phyloP scores from a whole-genome alignment of 768 basidiomycete genomes.

The Fomitopsis pulvina region DNA sequence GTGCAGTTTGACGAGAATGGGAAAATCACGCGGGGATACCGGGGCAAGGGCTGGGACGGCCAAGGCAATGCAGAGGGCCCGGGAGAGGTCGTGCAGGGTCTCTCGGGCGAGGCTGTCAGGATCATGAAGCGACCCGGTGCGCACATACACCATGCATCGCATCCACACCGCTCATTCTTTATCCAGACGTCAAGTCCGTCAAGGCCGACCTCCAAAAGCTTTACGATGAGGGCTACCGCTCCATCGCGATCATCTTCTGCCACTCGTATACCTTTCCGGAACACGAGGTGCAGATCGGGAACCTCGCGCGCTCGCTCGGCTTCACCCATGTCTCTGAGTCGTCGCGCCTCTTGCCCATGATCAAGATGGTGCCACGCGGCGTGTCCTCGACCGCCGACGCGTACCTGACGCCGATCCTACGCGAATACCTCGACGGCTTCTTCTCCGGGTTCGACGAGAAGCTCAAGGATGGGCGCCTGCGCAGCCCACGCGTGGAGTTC shows the following conservation, averaged over 20 bases:
- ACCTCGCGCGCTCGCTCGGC: constrained; percentile 71
- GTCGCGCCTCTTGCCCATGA: constrained; percentile 84
- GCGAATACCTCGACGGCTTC: constrained; percentile 85
- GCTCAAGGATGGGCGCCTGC: constrained; percentile 50
- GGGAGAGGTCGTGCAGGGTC: constrained; percentile 71
- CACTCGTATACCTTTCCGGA: constrained; percentile 91
- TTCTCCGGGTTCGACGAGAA: constrained; percentile 81
- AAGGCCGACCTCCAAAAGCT: constrained; percentile 60
- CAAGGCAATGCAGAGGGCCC: constrained; percentile 67
- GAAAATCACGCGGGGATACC: constrained; percentile 57
- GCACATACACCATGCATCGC: constrained; percentile 6
- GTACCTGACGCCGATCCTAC: constrained; percentile 86
- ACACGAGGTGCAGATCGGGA: constrained; percentile 72
- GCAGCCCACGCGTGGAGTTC: constrained; percentile 79
- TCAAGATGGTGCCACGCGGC: constrained; percentile 92
- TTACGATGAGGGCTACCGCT: constrained; percentile 79
- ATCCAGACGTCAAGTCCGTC: constrained; percentile 45
- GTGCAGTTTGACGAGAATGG: constrained; percentile 73
- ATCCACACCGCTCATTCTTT: background rate
- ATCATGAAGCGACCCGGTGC: constrained; percentile 70
- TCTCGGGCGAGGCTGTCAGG: constrained; percentile 87
- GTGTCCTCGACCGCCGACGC: constrained; percentile 92
- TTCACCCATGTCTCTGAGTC: constrained; percentile 89
- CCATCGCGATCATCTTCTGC: constrained; percentile 81
- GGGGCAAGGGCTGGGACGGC: constrained; percentile 75